These are phyloP conservation scores for Diatrype stigma DNA, from an alignment of 2,329 filamentous ascomycete species.

Conservation along the genomic window DNA sequence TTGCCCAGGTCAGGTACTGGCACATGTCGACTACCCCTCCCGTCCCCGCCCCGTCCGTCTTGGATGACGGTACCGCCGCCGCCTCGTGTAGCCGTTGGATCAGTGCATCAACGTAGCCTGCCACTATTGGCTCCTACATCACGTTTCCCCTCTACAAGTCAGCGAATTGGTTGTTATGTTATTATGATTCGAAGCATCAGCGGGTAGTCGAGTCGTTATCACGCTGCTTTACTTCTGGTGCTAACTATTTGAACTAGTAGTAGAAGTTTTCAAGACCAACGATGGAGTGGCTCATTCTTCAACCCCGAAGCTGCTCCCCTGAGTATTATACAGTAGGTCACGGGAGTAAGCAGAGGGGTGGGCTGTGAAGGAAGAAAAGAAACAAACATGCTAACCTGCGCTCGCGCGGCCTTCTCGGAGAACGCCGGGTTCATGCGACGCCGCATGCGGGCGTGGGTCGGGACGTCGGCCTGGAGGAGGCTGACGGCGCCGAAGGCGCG, in stretches of 20 bases:
- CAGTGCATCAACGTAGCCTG: conserved; percentile 33
- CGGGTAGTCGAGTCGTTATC: no score
- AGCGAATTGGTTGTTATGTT: no score
- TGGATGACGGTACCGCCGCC: neutral
- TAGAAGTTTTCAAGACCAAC: no score
- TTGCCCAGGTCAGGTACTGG: conserved; percentile 13
- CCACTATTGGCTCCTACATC: conserved; percentile 18
- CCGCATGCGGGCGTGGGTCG: conserved; percentile 13
- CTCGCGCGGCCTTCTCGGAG: conserved; percentile 13
- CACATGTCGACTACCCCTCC: conserved; percentile 6
- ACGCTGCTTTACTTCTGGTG: no score
- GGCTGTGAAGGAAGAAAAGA: no score
- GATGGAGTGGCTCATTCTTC: no score
- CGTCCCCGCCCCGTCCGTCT: neutral
- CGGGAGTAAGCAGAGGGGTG: no score
- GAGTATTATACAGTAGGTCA: no score
- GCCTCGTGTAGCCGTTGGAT: conserved; percentile 25
- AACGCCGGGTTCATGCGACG: conserved; percentile 15
- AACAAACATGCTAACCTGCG: conserved; percentile 3
- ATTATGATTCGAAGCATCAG: no score
- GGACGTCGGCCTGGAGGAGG: conserved; percentile 19
- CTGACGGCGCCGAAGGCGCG: conserved; percentile 9
- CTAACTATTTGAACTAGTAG: no score
- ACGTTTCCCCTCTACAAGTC: no score
- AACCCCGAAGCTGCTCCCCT: no score